Evolutionary conservation across 192 early-diverging fungal genomes (phyloP).

Genomic region (Dissophora ornata): DNA sequence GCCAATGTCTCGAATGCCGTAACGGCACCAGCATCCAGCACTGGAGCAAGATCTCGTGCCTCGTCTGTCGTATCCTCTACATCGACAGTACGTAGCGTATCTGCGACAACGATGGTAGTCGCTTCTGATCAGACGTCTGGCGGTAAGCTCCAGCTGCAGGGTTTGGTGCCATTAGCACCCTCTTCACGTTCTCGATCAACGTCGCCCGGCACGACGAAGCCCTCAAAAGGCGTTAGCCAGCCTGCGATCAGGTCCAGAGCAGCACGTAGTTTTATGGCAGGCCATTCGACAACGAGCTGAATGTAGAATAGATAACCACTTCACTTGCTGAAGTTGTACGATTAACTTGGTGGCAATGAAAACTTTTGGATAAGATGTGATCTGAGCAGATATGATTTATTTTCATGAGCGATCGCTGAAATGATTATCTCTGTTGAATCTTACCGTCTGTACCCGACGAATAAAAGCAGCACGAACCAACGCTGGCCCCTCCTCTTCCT

Average conservation of each 20-base stretch:
- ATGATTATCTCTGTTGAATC: not conserved
- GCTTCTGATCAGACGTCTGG: not conserved
- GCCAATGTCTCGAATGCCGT: not conserved
- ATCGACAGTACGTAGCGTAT: not conserved
- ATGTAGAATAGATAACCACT: slow-evolving; percentile 10
- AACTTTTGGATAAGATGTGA: too few species aligned
- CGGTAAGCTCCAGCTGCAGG: slow-evolving; percentile 24
- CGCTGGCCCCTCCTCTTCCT: not conserved
- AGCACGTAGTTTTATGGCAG: slow-evolving; percentile 37
- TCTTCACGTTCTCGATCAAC: slow-evolving; percentile 3
- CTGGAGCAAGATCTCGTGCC: slow-evolving; percentile 9
- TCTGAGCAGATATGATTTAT: too few species aligned
- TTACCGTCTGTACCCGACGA: not conserved
- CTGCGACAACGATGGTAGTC: not conserved
- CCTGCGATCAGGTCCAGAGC: slow-evolving; percentile 22
- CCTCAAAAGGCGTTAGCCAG: not conserved
- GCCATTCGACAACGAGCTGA: slow-evolving; percentile 19
- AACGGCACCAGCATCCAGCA: not conserved
- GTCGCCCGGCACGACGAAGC: not conserved
- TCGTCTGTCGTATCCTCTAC: slow-evolving; percentile 26
- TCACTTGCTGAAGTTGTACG: too few species aligned
- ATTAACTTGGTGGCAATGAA: too few species aligned
- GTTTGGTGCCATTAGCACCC: not conserved
- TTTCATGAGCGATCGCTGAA: too few species aligned
- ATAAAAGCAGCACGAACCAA: not conserved